A percentile compares a stretch with the other conserved stretches of the same genome.
Conservation (phyloP, 768 basidiomycete genomes). For the Boletus vinaceobasis region DNA sequence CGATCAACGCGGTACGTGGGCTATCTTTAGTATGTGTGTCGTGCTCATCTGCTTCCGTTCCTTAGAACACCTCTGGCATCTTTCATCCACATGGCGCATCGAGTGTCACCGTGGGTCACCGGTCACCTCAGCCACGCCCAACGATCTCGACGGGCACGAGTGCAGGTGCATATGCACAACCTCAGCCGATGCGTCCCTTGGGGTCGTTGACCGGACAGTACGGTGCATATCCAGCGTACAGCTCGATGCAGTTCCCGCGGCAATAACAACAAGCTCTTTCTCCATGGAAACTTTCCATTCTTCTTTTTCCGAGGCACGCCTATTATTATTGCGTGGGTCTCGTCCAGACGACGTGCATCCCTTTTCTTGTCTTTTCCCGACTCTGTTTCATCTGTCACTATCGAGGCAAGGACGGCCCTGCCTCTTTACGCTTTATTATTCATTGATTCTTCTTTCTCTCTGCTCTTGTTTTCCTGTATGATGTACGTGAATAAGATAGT, state of each 20-base stretch:
- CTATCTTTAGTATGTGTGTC: background rate
- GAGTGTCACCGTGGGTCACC: constrained; percentile 4
- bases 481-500: too few relatives aligned
- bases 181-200: constrained; percentile 22
- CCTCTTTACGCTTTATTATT: background rate
- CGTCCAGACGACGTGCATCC: constrained; percentile 2
- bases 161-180: constrained; percentile 20
- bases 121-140: constrained; percentile 20
- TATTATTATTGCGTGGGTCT: constrained; percentile 25
- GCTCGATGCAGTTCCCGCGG: constrained; percentile 25
- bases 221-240: constrained; percentile 17
- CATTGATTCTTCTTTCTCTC: background rate
- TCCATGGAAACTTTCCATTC: background rate
- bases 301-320: background rate
- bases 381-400: background rate
- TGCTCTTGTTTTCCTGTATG: constrained; percentile 29
- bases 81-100: constrained; percentile 19
- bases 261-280: background rate
- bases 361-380: background rate
- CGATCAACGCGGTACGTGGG: constrained; percentile 25
- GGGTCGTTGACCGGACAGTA: constrained; percentile 16
- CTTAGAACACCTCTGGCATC: constrained; percentile 24
- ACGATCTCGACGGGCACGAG: constrained; percentile 7
- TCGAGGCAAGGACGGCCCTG: background rate
- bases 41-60: constrained; percentile 1